A percentile compares a stretch with the other conserved stretches of the same genome.
Evolutionary conservation across 2,329 filamentous ascomycete genomes (phyloP).

Genomic region (Ophiostoma piceae): DNA sequence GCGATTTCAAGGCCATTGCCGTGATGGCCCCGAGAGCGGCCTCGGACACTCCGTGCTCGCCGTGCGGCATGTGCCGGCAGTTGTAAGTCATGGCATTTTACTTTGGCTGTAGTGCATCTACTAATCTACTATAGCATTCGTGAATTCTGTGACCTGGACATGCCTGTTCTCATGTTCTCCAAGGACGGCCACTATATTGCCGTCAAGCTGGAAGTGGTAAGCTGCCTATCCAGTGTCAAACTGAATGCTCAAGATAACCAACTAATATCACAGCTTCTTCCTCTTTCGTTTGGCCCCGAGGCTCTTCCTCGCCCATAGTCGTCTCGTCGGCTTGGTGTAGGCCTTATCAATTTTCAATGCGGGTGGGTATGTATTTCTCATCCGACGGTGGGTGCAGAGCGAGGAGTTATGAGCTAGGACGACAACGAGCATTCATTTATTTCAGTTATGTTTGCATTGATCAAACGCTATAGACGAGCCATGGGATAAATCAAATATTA

Average conservation of each 20-base stretch:
- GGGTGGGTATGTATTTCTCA: slow-evolving; percentile 1
- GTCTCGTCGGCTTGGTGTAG: background rate
- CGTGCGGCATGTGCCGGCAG: slow-evolving; percentile 95
- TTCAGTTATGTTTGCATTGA: background rate
- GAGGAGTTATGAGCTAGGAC: background rate
- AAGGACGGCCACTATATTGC: slow-evolving; percentile 68
- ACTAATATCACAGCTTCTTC: slow-evolving; percentile 49
- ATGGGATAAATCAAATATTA: background rate
- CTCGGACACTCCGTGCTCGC: slow-evolving; percentile 53
- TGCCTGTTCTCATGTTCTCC: slow-evolving; percentile 90
- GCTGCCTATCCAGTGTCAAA: slow-evolving; percentile 26
- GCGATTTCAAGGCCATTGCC: slow-evolving; percentile 68
- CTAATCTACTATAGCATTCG: slow-evolving; percentile 52
- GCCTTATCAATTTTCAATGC: background rate
- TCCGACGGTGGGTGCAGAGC: background rate
- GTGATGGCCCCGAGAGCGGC: slow-evolving; percentile 70
- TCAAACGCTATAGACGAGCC: background rate
- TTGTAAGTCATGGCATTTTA: slow-evolving; percentile 53
- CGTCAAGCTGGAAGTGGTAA: slow-evolving; percentile 61
- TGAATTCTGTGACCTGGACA: slow-evolving; percentile 64
- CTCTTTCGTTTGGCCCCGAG: slow-evolving; percentile 63
- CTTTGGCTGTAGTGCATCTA: background rate
- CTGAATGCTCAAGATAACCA: background rate
- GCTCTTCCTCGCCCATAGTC: slow-evolving; percentile 37
- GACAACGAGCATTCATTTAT: background rate